phyloP scores from a whole-genome alignment of 75 land plant genomes.

The Ceratopteris richardii region DNA sequence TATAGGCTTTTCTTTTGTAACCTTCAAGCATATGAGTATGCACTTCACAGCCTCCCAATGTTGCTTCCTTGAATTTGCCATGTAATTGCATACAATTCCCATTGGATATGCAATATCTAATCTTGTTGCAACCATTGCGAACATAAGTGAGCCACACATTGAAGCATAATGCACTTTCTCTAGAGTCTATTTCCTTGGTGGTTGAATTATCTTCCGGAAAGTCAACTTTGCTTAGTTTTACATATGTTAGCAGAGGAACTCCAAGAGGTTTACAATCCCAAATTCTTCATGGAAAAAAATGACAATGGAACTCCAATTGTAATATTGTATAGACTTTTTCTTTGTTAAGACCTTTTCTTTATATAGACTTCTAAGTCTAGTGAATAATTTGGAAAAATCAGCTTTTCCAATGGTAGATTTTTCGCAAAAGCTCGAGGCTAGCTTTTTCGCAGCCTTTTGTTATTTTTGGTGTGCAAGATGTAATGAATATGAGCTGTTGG shows the following conservation, averaged over 20 bases:
- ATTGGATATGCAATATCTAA: not conserved
- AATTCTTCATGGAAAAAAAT: not conserved
- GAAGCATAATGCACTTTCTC: not conserved
- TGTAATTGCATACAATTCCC: not conserved
- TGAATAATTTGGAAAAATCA: too few relatives aligned
- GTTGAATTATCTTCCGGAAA: not conserved
- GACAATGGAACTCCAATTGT: not conserved
- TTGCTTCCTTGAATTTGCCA: not conserved
- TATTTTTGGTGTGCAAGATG: too few relatives aligned
- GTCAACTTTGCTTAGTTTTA: not conserved
- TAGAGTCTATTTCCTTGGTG: not conserved
- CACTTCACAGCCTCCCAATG: constrained; percentile 5
- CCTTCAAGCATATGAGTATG: not conserved
- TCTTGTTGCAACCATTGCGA: not conserved
- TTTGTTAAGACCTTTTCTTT: too few relatives aligned
- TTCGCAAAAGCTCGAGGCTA: too few relatives aligned
- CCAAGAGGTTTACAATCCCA: not conserved
- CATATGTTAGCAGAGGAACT: not conserved
- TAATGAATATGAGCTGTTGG: too few relatives aligned
- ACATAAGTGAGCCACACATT: not conserved
- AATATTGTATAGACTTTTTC: not conserved
- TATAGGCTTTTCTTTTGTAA: too few relatives aligned
- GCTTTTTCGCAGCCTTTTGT: too few relatives aligned
- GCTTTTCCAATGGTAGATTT: too few relatives aligned
- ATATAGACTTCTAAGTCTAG: too few relatives aligned